Evolutionary conservation across 495 filamentous ascomycete genomes (phyloP).

Genomic region (Penicillium goetzii): DNA sequence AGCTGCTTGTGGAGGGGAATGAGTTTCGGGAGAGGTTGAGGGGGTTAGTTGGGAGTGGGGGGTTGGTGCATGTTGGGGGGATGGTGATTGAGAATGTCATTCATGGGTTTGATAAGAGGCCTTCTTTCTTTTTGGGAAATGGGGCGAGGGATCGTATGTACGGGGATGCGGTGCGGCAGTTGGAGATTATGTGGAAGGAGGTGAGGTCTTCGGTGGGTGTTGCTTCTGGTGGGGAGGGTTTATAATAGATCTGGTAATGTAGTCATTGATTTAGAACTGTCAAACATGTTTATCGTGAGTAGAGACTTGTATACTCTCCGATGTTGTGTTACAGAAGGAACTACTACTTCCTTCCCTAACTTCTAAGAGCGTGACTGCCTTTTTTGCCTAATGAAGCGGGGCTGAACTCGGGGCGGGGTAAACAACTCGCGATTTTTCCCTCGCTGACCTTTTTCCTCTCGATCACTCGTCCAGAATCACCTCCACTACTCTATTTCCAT

Average conservation of each 20-base stretch:
- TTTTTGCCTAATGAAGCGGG: constrained; percentile 14
- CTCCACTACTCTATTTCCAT: not conserved
- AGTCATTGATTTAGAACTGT: not conserved
- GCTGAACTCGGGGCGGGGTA: constrained; percentile 25
- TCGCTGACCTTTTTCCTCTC: constrained; percentile 22
- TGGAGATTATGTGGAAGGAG: constrained; percentile 28
- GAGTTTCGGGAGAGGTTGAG: constrained; percentile 27
- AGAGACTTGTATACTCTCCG: not conserved
- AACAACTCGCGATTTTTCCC: constrained; percentile 7
- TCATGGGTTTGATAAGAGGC: constrained; percentile 37
- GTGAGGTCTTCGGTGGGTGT: not conserved
- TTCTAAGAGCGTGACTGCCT: not conserved
- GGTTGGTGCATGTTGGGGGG: constrained; percentile 22
- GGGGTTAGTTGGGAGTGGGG: constrained; percentile 16
- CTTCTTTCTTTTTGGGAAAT: constrained; percentile 26
- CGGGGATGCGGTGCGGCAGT: constrained; percentile 25
- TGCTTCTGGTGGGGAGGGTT: not conserved
- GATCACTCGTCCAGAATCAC: constrained; percentile 15
- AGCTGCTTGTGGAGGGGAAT: constrained; percentile 32
- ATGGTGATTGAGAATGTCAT: constrained; percentile 25
- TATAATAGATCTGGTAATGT: not conserved
- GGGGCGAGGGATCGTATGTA: constrained; percentile 24
- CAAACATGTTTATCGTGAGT: not conserved
- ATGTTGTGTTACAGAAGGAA: not conserved
- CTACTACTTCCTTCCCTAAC: too few species aligned